phyloP scores from a whole-genome alignment of 2,329 filamentous ascomycete genomes.

The Calonectria crousiana region DNA sequence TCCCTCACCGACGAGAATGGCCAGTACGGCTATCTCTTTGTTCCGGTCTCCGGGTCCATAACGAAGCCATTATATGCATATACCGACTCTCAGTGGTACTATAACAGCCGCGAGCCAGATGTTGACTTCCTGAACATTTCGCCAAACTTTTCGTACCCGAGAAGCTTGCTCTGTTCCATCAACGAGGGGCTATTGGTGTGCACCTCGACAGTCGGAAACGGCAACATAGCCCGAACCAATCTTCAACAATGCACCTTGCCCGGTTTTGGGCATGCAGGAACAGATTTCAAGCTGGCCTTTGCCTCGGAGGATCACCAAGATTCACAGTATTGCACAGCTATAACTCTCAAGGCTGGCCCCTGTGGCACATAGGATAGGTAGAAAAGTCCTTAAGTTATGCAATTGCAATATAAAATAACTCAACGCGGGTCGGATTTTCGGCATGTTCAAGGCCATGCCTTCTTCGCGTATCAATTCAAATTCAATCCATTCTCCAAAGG shows the following conservation, averaged over 20 bases:
- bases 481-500: no score
- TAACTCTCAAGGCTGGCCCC: not conserved
- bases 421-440: not conserved
- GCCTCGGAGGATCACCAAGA: not conserved
- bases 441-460: not conserved
- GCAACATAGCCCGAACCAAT: not conserved
- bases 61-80: not conserved
- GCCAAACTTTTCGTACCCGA: not conserved
- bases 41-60: not conserved
- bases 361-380: not conserved
- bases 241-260: not conserved
- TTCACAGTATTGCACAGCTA: not conserved
- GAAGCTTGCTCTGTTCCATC: not conserved
- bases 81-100: not conserved
- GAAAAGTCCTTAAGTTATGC: not conserved
- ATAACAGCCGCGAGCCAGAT: not conserved
- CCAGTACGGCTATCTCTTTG: not conserved
- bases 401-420: not conserved
- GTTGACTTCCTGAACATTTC: not conserved
- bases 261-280: not conserved
- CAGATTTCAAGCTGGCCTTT: not conserved
- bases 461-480: not conserved
- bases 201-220: not conserved
- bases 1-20: not conserved
- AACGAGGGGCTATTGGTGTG: not conserved